phyloP scores from a whole-genome alignment of 257 asterid genomes.

The Linderniella brevidens region DNA sequence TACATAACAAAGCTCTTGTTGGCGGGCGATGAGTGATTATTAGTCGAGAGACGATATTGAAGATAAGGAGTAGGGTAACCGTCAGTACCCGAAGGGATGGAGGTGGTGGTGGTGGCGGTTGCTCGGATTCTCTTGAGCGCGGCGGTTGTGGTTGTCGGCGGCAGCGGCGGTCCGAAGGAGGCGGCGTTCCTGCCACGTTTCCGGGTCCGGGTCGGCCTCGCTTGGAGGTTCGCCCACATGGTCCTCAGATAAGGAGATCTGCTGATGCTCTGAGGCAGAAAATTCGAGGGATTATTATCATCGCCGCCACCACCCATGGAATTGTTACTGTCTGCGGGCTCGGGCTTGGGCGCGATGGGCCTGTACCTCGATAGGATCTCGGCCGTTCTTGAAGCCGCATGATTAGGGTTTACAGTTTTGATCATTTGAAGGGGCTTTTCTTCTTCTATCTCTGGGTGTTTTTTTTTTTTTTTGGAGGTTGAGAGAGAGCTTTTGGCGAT shows the following conservation, averaged over 20 bases:
- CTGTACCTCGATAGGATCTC: constrained; percentile 83
- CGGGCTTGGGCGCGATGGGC: constrained; percentile 93
- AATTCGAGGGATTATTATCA: constrained; percentile 11
- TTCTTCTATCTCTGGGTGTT: constrained; percentile 11
- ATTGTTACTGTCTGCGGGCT: constrained; percentile 11
- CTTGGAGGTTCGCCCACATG: constrained; percentile 76
- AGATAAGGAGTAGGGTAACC: too few relatives aligned
- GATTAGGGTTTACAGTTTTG: constrained; percentile 36
- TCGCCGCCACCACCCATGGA: constrained; percentile 1
- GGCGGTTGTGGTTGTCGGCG: constrained; percentile 15
- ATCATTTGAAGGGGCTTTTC: too few relatives aligned
- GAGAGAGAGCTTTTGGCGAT: constrained; percentile 1
- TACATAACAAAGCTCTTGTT: constrained; percentile 17
- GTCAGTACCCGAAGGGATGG: constrained; percentile 12
- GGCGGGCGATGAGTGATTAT: background rate
- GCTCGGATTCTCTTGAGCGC: constrained; percentile 16
- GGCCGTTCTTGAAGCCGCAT: constrained; percentile 29
- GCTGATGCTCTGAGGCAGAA: constrained; percentile 30
- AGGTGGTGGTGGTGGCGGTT: constrained; percentile 15
- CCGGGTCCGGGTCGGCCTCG: constrained; percentile 70
- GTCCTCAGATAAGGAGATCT: constrained; percentile 52
- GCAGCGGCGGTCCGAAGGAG: constrained; percentile 27
- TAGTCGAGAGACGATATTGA: too few relatives aligned
- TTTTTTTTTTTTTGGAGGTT: background rate
- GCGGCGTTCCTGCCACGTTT: constrained; percentile 66